A percentile compares a stretch with the other conserved stretches of the same genome.
Conservation (phyloP, 2,329 filamentous ascomycete genomes). For the Colletotrichum costaricense region DNA sequence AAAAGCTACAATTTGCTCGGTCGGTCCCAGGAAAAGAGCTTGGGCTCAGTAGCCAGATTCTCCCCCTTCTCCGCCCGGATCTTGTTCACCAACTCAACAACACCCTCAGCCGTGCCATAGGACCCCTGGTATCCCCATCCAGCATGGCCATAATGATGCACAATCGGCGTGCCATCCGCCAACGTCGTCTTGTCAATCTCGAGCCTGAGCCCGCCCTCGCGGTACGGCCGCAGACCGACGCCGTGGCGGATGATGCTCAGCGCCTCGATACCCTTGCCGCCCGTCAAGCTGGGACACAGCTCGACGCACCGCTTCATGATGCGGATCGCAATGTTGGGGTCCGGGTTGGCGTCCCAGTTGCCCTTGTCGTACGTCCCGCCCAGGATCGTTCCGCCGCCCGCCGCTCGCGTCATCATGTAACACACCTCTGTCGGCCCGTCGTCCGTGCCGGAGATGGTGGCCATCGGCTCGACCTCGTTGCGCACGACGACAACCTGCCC, state of each 20-base stretch:
- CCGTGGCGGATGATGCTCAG: constrained; percentile 83
- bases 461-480: constrained; percentile 80
- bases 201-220: constrained; percentile 78
- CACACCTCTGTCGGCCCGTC: constrained; percentile 78
- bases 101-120: constrained; percentile 77
- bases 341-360: constrained; percentile 82
- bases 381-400: constrained; percentile 83
- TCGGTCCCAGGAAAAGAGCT: constrained; percentile 43
- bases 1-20: constrained; percentile 18
- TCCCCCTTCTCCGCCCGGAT: constrained; percentile 53
- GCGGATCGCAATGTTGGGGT: constrained; percentile 81
- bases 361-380: constrained; percentile 87
- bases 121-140: constrained; percentile 80
- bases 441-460: constrained; percentile 76
- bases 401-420: constrained; percentile 87
- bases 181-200: constrained; percentile 74
- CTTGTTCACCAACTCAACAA: constrained; percentile 74
- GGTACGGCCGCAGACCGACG: constrained; percentile 82
- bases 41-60: constrained; percentile 42
- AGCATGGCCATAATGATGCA: constrained; percentile 85
- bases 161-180: constrained; percentile 70
- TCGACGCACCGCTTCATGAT: constrained; percentile 86
- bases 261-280: constrained; percentile 75
- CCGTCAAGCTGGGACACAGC: constrained; percentile 72
- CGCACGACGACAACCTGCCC: constrained; percentile 84